Evolutionary conservation across 2,329 filamentous ascomycete species (phyloP).

Genomic region (Aureobasidium namibiae): DNA sequence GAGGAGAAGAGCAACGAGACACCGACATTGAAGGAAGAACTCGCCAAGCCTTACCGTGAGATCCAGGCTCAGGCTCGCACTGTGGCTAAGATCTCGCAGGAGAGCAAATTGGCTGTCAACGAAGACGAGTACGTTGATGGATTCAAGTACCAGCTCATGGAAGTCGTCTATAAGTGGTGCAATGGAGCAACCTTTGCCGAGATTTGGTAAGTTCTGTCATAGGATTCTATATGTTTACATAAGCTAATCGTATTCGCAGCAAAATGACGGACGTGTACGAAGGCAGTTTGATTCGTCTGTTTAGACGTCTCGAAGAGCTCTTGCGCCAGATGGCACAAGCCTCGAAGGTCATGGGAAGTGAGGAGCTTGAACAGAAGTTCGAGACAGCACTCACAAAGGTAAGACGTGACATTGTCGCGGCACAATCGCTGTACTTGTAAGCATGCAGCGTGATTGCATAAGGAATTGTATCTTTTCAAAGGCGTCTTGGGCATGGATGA

Average conservation of each 20-base stretch:
- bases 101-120: constrained; percentile 89
- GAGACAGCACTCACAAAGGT: constrained; percentile 79
- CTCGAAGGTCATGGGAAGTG: constrained; percentile 95
- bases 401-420: constrained; percentile 85
- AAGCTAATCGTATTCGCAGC: constrained; percentile 39
- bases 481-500: not conserved
- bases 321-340: constrained; percentile 93
- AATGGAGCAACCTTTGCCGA: constrained; percentile 83
- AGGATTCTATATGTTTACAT: not conserved
- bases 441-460: not conserved
- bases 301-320: constrained; percentile 89
- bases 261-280: constrained; percentile 99
- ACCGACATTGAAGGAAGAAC: constrained; percentile 65
- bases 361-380: constrained; percentile 88
- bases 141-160: constrained; percentile 95
- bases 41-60: constrained; percentile 77
- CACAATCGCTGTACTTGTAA: constrained; percentile 85
- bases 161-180: constrained; percentile 87
- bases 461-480: not conserved
- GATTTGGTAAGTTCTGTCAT: constrained; percentile 67
- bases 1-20: constrained; percentile 86
- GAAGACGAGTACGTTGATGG: constrained; percentile 87
- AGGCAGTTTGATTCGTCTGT: constrained; percentile 89
- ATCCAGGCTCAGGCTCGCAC: constrained; percentile 80
- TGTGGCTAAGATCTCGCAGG: constrained; percentile 87